These are phyloP conservation scores for Amaranthus palmeri DNA, from an alignment of 148 eudicot genomes.

Conservation along the genomic window DNA sequence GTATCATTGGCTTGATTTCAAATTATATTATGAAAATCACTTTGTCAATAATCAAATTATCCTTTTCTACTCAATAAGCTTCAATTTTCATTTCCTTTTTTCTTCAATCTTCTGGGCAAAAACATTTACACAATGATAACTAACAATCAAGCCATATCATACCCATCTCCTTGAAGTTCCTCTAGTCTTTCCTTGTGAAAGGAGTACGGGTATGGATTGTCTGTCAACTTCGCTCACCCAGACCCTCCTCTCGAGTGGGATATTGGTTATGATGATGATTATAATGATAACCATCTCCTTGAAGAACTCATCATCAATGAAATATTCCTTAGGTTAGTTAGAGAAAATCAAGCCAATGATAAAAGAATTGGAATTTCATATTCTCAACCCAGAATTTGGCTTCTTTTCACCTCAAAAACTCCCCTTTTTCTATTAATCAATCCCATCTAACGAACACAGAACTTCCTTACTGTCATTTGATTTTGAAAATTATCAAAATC, in stretches of 20 bases:
- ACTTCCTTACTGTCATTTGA: background rate
- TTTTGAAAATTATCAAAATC: background rate
- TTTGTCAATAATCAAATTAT: too few relatives aligned
- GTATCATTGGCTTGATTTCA: too few relatives aligned
- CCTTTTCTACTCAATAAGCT: too few relatives aligned
- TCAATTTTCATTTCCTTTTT: too few relatives aligned
- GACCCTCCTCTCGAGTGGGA: too few relatives aligned
- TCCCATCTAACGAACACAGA: background rate
- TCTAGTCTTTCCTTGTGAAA: background rate
- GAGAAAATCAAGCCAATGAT: background rate
- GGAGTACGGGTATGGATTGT: too few relatives aligned
- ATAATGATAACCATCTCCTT: background rate
- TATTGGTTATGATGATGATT: too few relatives aligned
- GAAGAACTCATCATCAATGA: background rate
- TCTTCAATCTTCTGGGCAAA: background rate
- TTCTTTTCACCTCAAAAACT: too few relatives aligned
- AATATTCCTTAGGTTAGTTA: background rate
- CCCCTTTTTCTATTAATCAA: background rate
- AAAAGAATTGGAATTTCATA: background rate
- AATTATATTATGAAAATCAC: too few relatives aligned
- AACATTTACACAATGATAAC: constrained; percentile 1
- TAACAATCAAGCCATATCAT: background rate
- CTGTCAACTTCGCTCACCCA: too few relatives aligned
- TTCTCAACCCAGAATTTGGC: background rate
- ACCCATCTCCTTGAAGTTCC: background rate